These are phyloP conservation scores for Apostasia shenzhenica DNA, from an alignment of 106 monocot species.

Conservation along the genomic window DNA sequence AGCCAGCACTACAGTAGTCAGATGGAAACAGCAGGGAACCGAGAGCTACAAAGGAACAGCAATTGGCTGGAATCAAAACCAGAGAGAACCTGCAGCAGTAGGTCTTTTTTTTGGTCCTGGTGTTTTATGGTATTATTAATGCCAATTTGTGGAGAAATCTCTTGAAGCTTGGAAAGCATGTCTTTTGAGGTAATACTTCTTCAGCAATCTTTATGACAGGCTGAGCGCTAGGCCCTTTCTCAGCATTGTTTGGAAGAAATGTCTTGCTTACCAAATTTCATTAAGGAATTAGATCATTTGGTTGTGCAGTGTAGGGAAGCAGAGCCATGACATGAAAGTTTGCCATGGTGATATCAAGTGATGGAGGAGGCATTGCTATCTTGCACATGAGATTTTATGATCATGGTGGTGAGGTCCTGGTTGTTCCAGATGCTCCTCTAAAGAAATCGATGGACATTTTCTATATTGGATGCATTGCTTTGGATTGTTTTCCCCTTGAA, in stretches of 20 bases:
- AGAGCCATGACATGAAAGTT: conserved; percentile 90
- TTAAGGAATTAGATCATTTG: conserved; percentile 57
- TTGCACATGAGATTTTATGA: conserved; percentile 98
- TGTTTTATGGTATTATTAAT: no score
- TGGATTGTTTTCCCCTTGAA: conserved; percentile 79
- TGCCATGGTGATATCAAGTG: conserved; percentile 99
- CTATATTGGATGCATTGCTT: conserved; percentile 91
- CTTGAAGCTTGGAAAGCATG: conserved; percentile 27
- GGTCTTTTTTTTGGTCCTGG: no score
- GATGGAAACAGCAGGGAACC: no score
- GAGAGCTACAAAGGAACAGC: no score
- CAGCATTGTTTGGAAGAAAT: conserved; percentile 95
- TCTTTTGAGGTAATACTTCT: conserved; percentile 88
- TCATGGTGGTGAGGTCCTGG: conserved; percentile 66
- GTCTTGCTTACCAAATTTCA: conserved; percentile 92
- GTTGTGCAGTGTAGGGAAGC: conserved; percentile 98
- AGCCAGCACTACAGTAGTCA: no score
- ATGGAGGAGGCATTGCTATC: conserved; percentile 86
- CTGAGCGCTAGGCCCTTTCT: conserved; percentile 87
- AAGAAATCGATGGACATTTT: conserved; percentile 99
- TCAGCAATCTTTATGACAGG: conserved; percentile 89
- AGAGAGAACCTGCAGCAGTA: no score
- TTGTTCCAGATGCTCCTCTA: conserved; percentile 70
- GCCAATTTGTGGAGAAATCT: no score
- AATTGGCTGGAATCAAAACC: no score